Conservation (phyloP, 164 flowering plant genomes). For the Stephania japonica region DNA sequence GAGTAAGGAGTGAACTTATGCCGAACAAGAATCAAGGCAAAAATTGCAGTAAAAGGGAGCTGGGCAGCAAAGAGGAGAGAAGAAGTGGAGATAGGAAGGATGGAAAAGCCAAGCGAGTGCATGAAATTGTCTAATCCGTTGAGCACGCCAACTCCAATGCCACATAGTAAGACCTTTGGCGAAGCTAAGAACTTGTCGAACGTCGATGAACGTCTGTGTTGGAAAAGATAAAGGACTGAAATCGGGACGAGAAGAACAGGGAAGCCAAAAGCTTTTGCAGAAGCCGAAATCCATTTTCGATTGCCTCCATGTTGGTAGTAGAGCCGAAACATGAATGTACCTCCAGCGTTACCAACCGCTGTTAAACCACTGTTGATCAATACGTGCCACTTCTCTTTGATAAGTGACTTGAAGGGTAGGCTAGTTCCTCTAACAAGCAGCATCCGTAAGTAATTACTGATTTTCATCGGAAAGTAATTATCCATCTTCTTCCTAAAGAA, state of each 20-base stretch:
- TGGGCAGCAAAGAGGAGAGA: conserved; percentile 10
- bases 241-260: conserved; percentile 7
- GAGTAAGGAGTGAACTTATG: conserved; percentile 13
- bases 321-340: conserved; percentile 8
- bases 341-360: conserved; percentile 5
- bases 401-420: not conserved
- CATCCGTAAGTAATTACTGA: not conserved
- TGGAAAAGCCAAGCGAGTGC: conserved; percentile 11
- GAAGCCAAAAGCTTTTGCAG: conserved; percentile 6
- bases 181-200: conserved; percentile 4
- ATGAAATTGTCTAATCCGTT: conserved; percentile 6
- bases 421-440: not conserved
- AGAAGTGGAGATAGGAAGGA: conserved; percentile 11
- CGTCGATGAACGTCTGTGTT: not conserved
- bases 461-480: too few species aligned
- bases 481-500: too few species aligned
- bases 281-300: conserved; percentile 7
- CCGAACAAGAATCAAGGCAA: conserved; percentile 6
- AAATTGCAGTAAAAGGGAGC: conserved; percentile 13
- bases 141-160: not conserved
- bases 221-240: not conserved
- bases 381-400: not conserved
- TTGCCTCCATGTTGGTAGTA: conserved; percentile 7
- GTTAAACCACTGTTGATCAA: not conserved
- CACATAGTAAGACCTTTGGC: not conserved